Conservation (phyloP, 768 basidiomycete genomes). For the Termitomyces sp. region DNA sequence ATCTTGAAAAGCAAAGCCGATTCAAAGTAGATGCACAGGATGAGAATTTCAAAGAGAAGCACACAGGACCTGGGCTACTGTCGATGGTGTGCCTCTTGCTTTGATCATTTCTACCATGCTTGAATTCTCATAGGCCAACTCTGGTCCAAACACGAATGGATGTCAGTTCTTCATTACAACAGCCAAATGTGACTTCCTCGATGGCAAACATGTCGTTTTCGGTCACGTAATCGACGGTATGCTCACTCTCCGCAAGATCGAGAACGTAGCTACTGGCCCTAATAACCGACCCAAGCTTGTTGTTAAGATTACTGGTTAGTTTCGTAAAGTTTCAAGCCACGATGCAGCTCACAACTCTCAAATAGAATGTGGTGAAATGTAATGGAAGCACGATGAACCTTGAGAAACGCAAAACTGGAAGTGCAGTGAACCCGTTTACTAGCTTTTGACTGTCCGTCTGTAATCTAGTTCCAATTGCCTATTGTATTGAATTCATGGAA, state of each 20-base stretch:
- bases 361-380: slow-evolving; percentile 12
- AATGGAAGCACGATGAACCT: neutral
- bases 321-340: neutral
- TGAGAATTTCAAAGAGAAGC: slow-evolving; percentile 92
- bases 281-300: slow-evolving; percentile 87
- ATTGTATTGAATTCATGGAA: neutral
- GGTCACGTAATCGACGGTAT: slow-evolving; percentile 89
- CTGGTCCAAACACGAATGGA: slow-evolving; percentile 90
- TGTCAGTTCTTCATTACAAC: slow-evolving; percentile 99
- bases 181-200: slow-evolving; percentile 90
- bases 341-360: neutral
- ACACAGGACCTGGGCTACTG: slow-evolving; percentile 77
- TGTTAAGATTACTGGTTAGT: slow-evolving; percentile 78
- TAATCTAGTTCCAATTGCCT: neutral
- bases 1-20: neutral
- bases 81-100: slow-evolving; percentile 64
- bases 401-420: neutral
- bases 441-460: neutral
- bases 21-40: slow-evolving; percentile 42
- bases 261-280: slow-evolving; percentile 87
- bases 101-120: neutral
- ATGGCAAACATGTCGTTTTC: slow-evolving; percentile 92
- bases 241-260: slow-evolving; percentile 93
- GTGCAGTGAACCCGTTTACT: neutral
- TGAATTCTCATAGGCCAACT: slow-evolving; percentile 69